Conservation (phyloP, 202 grass and related monocot species). For the Zoysia matrella region DNA sequence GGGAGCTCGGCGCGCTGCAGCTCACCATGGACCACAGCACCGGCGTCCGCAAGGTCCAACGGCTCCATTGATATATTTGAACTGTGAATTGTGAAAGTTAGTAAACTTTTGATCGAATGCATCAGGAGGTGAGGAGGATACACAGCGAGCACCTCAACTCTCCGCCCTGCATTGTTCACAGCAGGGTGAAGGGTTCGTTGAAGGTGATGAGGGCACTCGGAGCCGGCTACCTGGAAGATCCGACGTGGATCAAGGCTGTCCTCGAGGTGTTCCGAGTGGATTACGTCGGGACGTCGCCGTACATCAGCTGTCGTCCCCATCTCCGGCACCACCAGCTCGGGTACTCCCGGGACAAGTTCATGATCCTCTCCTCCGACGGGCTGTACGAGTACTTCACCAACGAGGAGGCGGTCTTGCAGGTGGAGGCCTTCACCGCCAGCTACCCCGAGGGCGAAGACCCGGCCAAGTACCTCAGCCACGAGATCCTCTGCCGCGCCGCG, state of each 20-base stretch:
- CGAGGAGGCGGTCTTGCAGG: slow-evolving; percentile 66
- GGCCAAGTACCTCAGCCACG: slow-evolving; percentile 69
- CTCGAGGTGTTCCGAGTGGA: slow-evolving; percentile 69
- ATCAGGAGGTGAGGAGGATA: slow-evolving; percentile 66
- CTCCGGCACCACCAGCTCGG: slow-evolving; percentile 60
- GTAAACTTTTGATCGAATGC: neutral
- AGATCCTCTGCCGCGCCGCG: slow-evolving; percentile 74
- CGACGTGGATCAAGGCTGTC: slow-evolving; percentile 63
- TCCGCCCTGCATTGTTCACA: slow-evolving; percentile 53
- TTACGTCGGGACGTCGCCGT: slow-evolving; percentile 64
- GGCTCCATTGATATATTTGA: neutral
- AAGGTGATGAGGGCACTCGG: slow-evolving; percentile 93
- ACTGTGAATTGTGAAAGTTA: neutral
- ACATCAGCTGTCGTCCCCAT: slow-evolving; percentile 66
- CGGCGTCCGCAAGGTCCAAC: slow-evolving; percentile 51
- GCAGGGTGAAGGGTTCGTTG: slow-evolving; percentile 78
- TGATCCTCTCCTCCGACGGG: slow-evolving; percentile 91
- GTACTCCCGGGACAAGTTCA: slow-evolving; percentile 50
- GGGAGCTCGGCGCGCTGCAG: slow-evolving; percentile 63
- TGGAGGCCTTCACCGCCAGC: slow-evolving; percentile 58
- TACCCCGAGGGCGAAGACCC: slow-evolving; percentile 72
- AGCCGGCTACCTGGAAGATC: slow-evolving; percentile 81
- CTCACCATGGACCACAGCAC: slow-evolving; percentile 88
- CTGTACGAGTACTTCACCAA: slow-evolving; percentile 4
- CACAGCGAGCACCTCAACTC: slow-evolving; percentile 68